Evolutionary conservation across 768 basidiomycete species (phyloP), one percentile per base, ranked within the genome.

Genomic region (Ramaria sp.): DNA sequence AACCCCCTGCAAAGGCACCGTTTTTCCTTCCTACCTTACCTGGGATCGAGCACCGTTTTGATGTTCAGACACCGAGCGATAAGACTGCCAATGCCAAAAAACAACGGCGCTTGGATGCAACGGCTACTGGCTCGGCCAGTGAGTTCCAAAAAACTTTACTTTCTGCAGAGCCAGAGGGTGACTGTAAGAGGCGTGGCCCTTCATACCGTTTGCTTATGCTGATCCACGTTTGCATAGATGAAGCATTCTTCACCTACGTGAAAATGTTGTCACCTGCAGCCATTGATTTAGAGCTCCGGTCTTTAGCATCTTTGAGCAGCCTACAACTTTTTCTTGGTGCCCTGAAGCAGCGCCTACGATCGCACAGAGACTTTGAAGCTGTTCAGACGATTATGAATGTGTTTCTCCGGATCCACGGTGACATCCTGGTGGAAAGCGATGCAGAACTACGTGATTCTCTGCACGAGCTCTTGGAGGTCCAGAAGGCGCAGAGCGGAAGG

Each of bases 21-120:
- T 99, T 99, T 76, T 99, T 98, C 76, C 74, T 99, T 15, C 96
- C 95, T 20, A 91, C 93, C 0, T 71, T 97, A 11, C 86, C 88
- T 4, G 95, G 93, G 11, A 80, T 92, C 11, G 91, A 94, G 57
- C 77, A 82, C 17, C 80, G 90, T 17, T 95, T 97, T 67, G 87
- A 81, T 13, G 67, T 85, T 5, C 70, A 68, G 66, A 59, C 71
- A 60, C 63, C 75, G 70, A 69, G 74, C 69, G 53, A 65, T 57
- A 63, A 67, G 61, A 62, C 67, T 67, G 51, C 70, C 62, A 60
- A 64, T 59, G 31, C 72, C 70, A 65, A 64, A 64, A 79, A 78
- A 59, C 60, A 80, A 7, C 75, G 74, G 49, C 71, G 78, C 31
- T 67, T 90, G 46, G 75, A 83, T 38, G 81, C 79, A 58, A 69